Base-by-base conservation (phyloP, 331 rosid species). In the Quercus lobata region DNA sequence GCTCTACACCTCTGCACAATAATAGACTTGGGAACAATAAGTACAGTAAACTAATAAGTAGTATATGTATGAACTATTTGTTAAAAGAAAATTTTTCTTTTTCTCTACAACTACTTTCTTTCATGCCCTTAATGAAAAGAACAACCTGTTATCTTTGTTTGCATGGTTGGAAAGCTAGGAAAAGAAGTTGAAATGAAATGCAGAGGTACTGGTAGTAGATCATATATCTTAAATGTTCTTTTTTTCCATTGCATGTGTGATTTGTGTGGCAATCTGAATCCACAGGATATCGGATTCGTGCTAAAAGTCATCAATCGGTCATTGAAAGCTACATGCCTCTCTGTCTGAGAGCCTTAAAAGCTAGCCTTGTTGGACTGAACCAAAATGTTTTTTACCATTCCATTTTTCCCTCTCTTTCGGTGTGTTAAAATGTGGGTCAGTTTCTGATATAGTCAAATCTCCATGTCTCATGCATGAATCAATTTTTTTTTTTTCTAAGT, bases 111-210 rank as follows among this genome's bases (percentile, higher is more conserved):
- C 81, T 52, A 78, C 80, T 72, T 81, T 79, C 75, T 75, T 83
- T 83, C 79, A 25, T 60, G 73, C 85, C 74, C 70, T 82, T 86
- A 76, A 88, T 85, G 91, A 78, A 76, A 52, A 87, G 72, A 87
- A 84, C 80, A 87, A 84, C 79, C 72, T 78, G 86, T 76, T 52
- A 74, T 44, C 54, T 49, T 49, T 49, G 54, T 27, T 73, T 55
- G 84, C 76, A 73, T 83, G 85, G 88, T 82, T 89, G 94, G 85
- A 87, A 88, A 88, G 90, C 71, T 79, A 18, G 75, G 79, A 63
- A 78, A 79, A 63, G 72, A 83, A 78, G 84, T 79, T 78, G 84
- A 79, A 87, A 82, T 68, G 76, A 83, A 76, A 86, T 83, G 84
- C 60, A 76, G 80, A 49, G 15, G 18, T 49, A 49, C 54, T 3